Base-by-base conservation (phyloP, 805 yeast species). In the Zygotorulaspora chibaensis region DNA sequence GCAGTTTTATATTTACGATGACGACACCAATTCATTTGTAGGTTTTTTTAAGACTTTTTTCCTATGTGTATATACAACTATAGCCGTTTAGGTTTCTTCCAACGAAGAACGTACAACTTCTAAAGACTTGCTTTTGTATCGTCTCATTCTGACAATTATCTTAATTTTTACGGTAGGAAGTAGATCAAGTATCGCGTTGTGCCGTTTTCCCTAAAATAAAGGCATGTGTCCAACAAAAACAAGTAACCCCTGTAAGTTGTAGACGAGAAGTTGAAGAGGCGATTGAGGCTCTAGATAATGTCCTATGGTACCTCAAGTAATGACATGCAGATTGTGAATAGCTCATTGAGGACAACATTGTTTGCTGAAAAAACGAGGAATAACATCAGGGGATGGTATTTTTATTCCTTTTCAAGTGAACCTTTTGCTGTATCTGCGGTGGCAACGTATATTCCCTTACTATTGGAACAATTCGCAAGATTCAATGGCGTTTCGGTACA, bases 351-450 rank as follows among this genome's bases (percentile, higher is more conserved):
- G n/a, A 35, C 38, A 23, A 12, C 35, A 8, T 16, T 39, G 29
- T 39, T 37, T 28, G 35, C 35, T 16, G 49, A 27, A 30, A 53
- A 42, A 35, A 71, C 78, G 0, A 63, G 74, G 4, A 56, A 62
- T 25, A 56, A 64, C 29, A 70, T 82, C 2, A 53, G 71, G 29
- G 91, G 90, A 3, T 79, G 90, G 90, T 80, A 80, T 58, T 67
- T 81, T 6, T 82, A 80, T 52, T 71, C 83, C 2, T 81, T 85
- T 75, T 89, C 90, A 1, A 79, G 86, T 16, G 95, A 85, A 61
- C 93, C 93, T 0, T 86, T 84, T 58, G 75, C 84, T 3, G 93
- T 85, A 7, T 80, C 87, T 33, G 89, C 84, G 2, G 83, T 86
- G 5, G 83, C 90, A 0, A 84, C 91, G 0, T 86, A 83, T 60